Evolutionary conservation across 2,329 filamentous ascomycete genomes (phyloP).

Genomic region (Tolypocladium inflatum): DNA sequence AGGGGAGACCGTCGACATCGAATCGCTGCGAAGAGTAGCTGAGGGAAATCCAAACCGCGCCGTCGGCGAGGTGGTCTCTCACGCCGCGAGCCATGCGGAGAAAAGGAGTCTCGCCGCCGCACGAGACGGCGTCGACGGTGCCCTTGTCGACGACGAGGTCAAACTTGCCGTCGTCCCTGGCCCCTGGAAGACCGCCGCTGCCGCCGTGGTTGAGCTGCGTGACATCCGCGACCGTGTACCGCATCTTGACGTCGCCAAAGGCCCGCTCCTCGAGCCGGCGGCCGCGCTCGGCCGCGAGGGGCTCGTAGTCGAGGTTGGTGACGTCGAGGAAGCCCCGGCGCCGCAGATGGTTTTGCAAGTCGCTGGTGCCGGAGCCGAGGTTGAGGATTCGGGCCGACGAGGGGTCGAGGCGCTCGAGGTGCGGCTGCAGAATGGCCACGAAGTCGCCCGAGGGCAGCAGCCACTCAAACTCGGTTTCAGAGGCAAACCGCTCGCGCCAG

Average conservation of each 20-base stretch:
- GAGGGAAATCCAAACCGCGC: conserved; percentile 36
- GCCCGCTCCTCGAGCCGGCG: conserved; percentile 25
- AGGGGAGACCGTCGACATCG: conserved; percentile 24
- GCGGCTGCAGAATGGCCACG: conserved; percentile 26
- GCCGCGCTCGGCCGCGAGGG: conserved; percentile 33
- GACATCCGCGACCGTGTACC: conserved; percentile 35
- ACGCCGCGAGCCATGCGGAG: conserved; percentile 28
- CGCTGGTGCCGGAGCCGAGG: conserved; percentile 39
- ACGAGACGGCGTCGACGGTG: conserved; percentile 38
- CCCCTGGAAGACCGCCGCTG: not conserved
- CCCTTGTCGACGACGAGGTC: conserved; percentile 39
- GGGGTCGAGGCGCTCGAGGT: conserved; percentile 18
- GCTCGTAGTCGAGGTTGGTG: conserved; percentile 41
- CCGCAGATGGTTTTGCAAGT: conserved; percentile 38
- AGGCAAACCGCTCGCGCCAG: conserved; percentile 36
- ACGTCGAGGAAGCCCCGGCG: conserved; percentile 29
- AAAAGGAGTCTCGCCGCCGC: conserved; percentile 28
- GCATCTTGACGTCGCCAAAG: conserved; percentile 34
- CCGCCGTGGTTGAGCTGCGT: conserved; percentile 21
- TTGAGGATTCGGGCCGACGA: conserved; percentile 29
- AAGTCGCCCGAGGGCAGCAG: conserved; percentile 31
- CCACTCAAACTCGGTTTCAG: conserved; percentile 39
- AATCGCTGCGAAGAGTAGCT: conserved; percentile 37
- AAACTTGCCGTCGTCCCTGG: conserved; percentile 14
- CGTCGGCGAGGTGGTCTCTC: conserved; percentile 20